phyloP scores from a whole-genome alignment of 1,139 yeast species.

The Arxiozyma telluris region DNA sequence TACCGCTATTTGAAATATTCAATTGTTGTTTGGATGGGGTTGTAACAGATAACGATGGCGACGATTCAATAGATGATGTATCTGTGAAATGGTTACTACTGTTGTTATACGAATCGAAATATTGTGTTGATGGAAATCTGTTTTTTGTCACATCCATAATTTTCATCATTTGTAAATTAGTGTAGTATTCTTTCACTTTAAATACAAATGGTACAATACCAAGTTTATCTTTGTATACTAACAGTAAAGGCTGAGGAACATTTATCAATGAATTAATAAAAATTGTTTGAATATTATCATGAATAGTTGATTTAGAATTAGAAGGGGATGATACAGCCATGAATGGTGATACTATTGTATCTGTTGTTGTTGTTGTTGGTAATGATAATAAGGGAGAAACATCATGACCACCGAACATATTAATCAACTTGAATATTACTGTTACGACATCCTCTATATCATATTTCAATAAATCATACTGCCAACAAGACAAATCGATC shows the following conservation, averaged over 20 bases:
- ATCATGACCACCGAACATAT: conserved; percentile 27
- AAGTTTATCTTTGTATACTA: conserved; percentile 21
- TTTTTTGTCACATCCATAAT: conserved; percentile 19
- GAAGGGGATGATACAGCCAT: not conserved
- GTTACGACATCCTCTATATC: conserved; percentile 27
- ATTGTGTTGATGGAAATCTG: conserved; percentile 3
- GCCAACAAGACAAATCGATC: conserved; percentile 29
- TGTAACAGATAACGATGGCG: conserved; percentile 16
- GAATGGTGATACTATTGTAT: conserved; percentile 6
- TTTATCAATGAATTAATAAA: conserved; percentile 22
- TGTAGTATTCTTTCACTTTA: conserved; percentile 13
- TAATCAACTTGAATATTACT: conserved; percentile 27
- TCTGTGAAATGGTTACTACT: conserved; percentile 1
- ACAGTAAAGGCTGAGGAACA: conserved; percentile 22
- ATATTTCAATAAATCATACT: conserved; percentile 24
- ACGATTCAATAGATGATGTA: conserved; percentile 9
- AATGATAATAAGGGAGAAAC: conserved; percentile 23
- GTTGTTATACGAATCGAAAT: conserved; percentile 6
- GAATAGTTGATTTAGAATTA: conserved; percentile 9
- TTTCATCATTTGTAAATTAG: conserved; percentile 8
- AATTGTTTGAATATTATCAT: conserved; percentile 15
- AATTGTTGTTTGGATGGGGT: conserved; percentile 16
- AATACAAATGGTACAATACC: conserved; percentile 24
- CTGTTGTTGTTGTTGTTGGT: conserved; percentile 8
- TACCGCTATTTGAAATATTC: conserved; percentile 16